Evolutionary conservation across 768 basidiomycete species (phyloP).

Genomic region (Macrocybe gigantea): DNA sequence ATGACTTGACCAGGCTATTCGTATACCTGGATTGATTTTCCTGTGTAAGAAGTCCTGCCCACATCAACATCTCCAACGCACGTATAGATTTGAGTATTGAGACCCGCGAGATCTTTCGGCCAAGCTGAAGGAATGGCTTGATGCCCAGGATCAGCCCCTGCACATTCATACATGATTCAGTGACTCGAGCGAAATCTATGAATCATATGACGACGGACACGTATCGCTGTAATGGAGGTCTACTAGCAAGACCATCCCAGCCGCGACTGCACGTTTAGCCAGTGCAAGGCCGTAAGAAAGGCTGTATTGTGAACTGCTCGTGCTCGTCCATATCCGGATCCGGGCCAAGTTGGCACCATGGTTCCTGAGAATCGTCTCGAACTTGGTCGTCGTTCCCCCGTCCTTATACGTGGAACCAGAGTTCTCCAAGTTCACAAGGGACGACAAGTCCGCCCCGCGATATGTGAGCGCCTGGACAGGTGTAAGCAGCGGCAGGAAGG

Average conservation of each 20-base stretch:
- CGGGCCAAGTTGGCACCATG: constrained; percentile 55
- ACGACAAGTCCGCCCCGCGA: constrained; percentile 53
- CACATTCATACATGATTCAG: not conserved
- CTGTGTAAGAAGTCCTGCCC: not conserved
- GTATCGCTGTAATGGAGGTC: constrained; percentile 63
- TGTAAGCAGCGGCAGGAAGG: constrained; percentile 14
- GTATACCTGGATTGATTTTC: constrained; percentile 36
- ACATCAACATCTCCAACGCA: constrained; percentile 14
- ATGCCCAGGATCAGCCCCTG: constrained; percentile 63
- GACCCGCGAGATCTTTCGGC: constrained; percentile 41
- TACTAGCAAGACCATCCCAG: constrained; percentile 48
- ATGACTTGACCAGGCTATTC: constrained; percentile 42
- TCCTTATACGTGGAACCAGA: constrained; percentile 40
- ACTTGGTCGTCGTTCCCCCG: constrained; percentile 25
- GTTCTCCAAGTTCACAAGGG: constrained; percentile 46
- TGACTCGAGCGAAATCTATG: not conserved
- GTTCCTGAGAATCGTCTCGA: constrained; percentile 48
- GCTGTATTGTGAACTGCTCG: constrained; percentile 43
- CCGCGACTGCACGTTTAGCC: constrained; percentile 49
- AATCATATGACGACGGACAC: constrained; percentile 27
- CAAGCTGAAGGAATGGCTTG: constrained; percentile 55
- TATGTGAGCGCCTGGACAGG: constrained; percentile 34
- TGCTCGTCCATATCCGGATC: constrained; percentile 59
- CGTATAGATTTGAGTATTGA: constrained; percentile 56
- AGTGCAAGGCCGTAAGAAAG: constrained; percentile 45